These are phyloP conservation scores for Boletus coccyginus DNA, from an alignment of 768 basidiomycete species.

Conservation along the genomic window DNA sequence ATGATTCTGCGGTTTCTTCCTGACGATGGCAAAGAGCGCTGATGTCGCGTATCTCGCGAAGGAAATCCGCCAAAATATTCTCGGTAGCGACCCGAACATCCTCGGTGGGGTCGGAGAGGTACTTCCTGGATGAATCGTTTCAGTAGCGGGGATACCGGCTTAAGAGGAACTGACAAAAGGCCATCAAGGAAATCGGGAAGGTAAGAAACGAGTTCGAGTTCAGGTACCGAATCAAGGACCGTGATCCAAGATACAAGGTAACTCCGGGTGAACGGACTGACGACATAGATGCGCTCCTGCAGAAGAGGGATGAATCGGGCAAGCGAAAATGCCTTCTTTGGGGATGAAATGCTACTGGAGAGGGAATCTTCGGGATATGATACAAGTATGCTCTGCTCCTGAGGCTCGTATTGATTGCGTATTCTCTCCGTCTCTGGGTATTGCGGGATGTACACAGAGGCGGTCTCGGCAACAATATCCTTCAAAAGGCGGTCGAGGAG, in stretches of 20 bases:
- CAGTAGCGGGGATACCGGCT: conserved; percentile 2
- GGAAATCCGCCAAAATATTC: conserved; percentile 82
- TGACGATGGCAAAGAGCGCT: conserved; percentile 67
- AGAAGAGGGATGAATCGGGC: conserved; percentile 93
- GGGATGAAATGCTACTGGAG: conserved; percentile 27
- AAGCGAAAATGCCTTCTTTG: conserved; percentile 85
- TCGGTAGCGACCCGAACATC: conserved; percentile 93
- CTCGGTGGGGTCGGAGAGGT: conserved; percentile 91
- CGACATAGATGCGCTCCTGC: conserved; percentile 88
- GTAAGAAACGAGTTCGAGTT: conserved; percentile 91
- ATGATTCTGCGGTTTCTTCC: conserved; percentile 48
- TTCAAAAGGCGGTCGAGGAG: conserved; percentile 95
- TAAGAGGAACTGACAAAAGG: conserved; percentile 60
- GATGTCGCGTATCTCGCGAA: conserved; percentile 87
- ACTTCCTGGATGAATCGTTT: conserved; percentile 56
- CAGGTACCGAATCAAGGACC: conserved; percentile 93
- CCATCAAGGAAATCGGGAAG: conserved; percentile 95
- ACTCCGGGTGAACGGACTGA: conserved; percentile 93
- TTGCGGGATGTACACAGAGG: conserved; percentile 89
- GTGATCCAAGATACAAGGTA: conserved; percentile 98
- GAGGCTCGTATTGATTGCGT: conserved; percentile 42
- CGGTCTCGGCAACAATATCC: conserved; percentile 96
- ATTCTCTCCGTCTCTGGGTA: conserved; percentile 77
- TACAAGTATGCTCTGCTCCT: conserved; percentile 58
- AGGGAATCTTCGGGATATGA: conserved; percentile 52